phyloP scores from a whole-genome alignment of 495 filamentous ascomycete species.

The Viridothelium virens region DNA sequence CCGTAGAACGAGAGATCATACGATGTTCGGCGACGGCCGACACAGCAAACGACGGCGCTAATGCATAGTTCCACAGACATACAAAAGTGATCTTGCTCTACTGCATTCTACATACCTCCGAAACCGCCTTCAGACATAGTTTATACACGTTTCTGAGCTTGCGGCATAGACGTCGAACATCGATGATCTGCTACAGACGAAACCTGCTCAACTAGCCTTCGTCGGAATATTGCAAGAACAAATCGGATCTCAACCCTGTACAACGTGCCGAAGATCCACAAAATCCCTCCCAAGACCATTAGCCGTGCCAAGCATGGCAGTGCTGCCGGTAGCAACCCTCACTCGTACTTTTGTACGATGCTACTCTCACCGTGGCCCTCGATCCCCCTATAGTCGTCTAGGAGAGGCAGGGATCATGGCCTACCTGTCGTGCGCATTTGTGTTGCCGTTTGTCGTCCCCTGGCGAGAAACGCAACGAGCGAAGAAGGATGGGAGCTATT shows the following conservation, averaged over 20 bases:
- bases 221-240: too few species aligned
- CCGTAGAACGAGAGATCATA: background rate
- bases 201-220: too few species aligned
- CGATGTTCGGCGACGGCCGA: background rate
- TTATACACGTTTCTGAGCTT: too few species aligned
- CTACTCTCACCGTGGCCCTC: constrained; percentile 6
- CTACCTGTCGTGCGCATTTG: constrained; percentile 8
- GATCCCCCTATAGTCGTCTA: background rate
- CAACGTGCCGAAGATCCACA: too few species aligned
- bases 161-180: too few species aligned
- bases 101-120: background rate
- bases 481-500: constrained; percentile 10
- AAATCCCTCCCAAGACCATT: too few species aligned
- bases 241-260: too few species aligned
- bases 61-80: constrained; percentile 9
- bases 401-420: constrained; percentile 8
- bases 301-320: background rate
- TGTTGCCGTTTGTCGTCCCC: constrained; percentile 7
- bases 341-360: background rate
- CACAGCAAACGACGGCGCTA: background rate
- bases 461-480: constrained; percentile 6
- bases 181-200: too few species aligned
- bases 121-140: too few species aligned
- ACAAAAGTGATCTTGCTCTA: background rate
- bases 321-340: background rate